Evolutionary conservation across 768 basidiomycete species (phyloP), one percentile per base, ranked within the genome.

Genomic region (Podaxis sp.): DNA sequence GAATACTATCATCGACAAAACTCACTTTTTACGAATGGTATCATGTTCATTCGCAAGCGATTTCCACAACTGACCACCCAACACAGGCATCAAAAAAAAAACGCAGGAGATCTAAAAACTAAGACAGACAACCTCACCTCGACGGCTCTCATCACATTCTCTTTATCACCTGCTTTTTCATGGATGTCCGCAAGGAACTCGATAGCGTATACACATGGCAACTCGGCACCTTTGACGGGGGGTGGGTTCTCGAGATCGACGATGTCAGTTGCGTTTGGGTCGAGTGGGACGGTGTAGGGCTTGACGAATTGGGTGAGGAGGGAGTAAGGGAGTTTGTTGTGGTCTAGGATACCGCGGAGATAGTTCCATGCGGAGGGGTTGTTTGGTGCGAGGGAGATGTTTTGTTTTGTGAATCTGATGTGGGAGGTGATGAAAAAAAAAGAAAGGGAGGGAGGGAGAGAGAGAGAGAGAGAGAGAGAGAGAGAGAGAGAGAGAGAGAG

Each of bases 361-460:
- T 97, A 99, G 72, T 97, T 97, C 97, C 97, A 99, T 0, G 93
- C 91, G 0, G 95, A 96, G 0, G 88, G 82, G 66, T 99, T 99
- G 72, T 95, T 95, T 5, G 97, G 94, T 3, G 91, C 92, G 10
- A 89, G 74, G 18, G 90, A 83, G 55, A 98, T 91, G 68, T 87
- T 88, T 65, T 87, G 79, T 73, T 95, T 91, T n/a, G 83, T 81
- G 66, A 86, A 97, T 13, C 92, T 95, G 25, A 21, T 36, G 46
- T 13, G 44, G 5, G 11, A 4, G 4, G 16, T 6, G 0, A 1
- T 21, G 13, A 25, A 10, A 48, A 11, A 14, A 28, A 10, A 25
- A 23, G 2, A 2, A 2, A 23, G 2, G 2, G 2, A 23, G 1
- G 2, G 2, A 23, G 1, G 2, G 2, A 23, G 23, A 23, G 23